Evolutionary conservation across 169 alveolate genomes (phyloP).

Genomic region (Pseudocohnilembus persalinus): DNA sequence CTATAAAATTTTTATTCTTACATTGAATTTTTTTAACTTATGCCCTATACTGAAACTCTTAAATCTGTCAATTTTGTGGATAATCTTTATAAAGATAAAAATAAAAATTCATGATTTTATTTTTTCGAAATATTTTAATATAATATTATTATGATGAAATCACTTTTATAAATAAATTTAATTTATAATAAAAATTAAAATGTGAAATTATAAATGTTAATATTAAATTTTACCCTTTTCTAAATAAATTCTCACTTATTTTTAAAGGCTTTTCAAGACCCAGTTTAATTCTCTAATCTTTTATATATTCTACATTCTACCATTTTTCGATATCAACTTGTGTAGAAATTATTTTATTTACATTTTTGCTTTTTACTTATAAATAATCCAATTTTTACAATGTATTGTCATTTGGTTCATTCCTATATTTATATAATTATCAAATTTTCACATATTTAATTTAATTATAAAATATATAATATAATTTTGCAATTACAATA

Average conservation of each 20-base stretch:
- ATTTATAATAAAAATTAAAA: too few species aligned
- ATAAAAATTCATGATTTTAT: too few species aligned
- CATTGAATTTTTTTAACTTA: background rate
- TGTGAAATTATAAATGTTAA: too few species aligned
- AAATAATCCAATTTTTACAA: background rate
- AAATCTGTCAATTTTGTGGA: background rate
- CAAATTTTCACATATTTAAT: background rate
- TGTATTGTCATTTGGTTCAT: background rate
- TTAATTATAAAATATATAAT: too few species aligned
- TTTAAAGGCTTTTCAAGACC: background rate
- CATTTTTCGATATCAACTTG: background rate
- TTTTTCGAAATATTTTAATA: too few species aligned
- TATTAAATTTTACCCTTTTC: too few species aligned
- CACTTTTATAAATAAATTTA: too few species aligned
- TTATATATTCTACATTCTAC: background rate
- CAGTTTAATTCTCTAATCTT: background rate
- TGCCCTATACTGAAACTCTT: background rate
- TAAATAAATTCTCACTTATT: too few species aligned
- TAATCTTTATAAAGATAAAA: too few species aligned
- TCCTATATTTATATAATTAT: too few species aligned
- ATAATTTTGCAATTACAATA: background rate
- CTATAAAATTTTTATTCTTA: background rate
- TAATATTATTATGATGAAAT: too few species aligned
- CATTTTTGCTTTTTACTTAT: background rate
- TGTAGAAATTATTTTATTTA: background rate